Conservation (phyloP, 805 yeast genomes). For the Dipodascus geniculatus region DNA sequence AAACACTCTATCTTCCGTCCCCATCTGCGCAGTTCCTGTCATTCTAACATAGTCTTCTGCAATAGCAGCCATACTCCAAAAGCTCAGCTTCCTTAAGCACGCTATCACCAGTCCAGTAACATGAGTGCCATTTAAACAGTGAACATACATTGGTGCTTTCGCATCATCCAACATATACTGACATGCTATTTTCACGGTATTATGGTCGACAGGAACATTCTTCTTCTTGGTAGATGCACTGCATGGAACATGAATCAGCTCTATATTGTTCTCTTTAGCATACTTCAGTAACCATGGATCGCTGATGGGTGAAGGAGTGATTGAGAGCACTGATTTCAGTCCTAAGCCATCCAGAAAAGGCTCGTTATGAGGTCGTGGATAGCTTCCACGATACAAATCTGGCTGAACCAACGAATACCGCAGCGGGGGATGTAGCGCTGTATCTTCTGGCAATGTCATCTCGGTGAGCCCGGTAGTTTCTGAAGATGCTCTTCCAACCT, state of each 20-base stretch:
- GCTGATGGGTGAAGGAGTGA: constrained; percentile 67
- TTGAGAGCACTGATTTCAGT: constrained; percentile 60
- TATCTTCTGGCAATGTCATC: not conserved
- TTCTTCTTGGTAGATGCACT: constrained; percentile 68
- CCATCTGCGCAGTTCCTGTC: constrained; percentile 41
- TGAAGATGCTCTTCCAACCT: no score
- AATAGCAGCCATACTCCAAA: constrained; percentile 85
- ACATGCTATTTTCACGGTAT: constrained; percentile 48
- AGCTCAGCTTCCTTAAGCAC: constrained; percentile 67
- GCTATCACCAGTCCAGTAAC: constrained; percentile 77
- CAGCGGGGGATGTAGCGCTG: constrained; percentile 44
- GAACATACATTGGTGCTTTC: constrained; percentile 64
- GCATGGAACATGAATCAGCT: constrained; percentile 51
- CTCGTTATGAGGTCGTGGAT: constrained; percentile 66
- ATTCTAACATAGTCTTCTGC: constrained; percentile 73
- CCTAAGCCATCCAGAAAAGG: constrained; percentile 54
- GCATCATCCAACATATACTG: constrained; percentile 44
- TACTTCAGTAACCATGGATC: constrained; percentile 35
- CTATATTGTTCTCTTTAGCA: constrained; percentile 43
- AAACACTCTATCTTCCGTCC: constrained; percentile 71
- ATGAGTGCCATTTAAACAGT: constrained; percentile 84
- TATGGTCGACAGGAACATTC: constrained; percentile 67
- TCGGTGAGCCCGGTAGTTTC: no score
- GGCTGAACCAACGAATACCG: constrained; percentile 64
- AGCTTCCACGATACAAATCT: constrained; percentile 69